Base-by-base conservation (phyloP, 2,329 filamentous ascomycete species). In the Colletotrichum sp. region DNA sequence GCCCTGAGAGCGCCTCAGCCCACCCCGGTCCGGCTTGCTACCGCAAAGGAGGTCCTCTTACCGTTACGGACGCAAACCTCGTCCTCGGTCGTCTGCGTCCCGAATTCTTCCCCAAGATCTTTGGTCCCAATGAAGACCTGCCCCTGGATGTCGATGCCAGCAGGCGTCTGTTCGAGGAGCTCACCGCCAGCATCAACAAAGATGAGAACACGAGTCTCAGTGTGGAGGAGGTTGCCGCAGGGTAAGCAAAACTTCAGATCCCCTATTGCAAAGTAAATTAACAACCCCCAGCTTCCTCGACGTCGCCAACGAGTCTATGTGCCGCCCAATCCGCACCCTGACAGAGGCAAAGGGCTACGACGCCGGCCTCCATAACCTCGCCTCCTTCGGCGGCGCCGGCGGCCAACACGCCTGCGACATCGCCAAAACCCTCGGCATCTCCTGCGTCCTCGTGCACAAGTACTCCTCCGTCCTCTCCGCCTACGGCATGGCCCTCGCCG, bases 21-120 rank as follows among this genome's bases (percentile, higher is more conserved):
- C 91, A 94, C 80, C 93, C 93, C 3, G 93, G 93, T 0, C 93
- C 93, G 5, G 93, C 93, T 1, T 94, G 93, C 77, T 95, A 95
- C 79, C 87, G 93, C 10, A 94, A 95, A 80, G 92, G 90, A 2
- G 93, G 93, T 0, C 93, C 93, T 16, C 82, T 94, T 27, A 94
- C 93, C 2, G 93, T 95, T 56, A 95, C 93, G 0, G 93, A 95
- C 80, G 93, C 93, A 0, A 95, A 94, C 78, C 82, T 94, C 2
- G 91, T 93, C 77, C 89, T 95, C 3, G 93, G 93, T 4, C 87
- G 93, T 39, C 83, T 85, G 58, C 79, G 84, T 39, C 86, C 93
- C 1, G 91, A 94, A 69, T 94, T 92, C 81, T 95, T 94, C 78
- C 93, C 93, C 0, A 93, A 93, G 78, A 94, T 95, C 74, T 94